Base-by-base conservation (phyloP, 2,329 filamentous ascomycete genomes). In the Plenodomus lindquistii region DNA sequence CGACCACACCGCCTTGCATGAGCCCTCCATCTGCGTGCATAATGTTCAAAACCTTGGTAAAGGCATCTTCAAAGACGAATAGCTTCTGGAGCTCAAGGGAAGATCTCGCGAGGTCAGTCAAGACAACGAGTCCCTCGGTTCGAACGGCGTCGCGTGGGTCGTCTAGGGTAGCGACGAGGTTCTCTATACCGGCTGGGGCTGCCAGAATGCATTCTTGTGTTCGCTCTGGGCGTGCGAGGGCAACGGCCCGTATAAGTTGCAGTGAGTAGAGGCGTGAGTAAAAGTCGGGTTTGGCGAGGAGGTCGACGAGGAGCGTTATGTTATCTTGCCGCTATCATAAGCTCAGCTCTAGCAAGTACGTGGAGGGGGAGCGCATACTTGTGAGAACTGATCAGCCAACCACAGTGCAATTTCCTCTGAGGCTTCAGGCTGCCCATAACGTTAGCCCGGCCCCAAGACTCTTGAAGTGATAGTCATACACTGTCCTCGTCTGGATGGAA, bases 341-440 rank as follows among this genome's bases (percentile, higher is more conserved):
- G 72, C 77, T 84, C 77, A 84, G 80, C 71, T 68, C 69, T 57
- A 50, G 62, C 55, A 54, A 54, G 38, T 47, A 31, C 41, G 48
- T 6, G 44, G n/a, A 24, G 22, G 31, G 11, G 21, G 42, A 38
- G 47, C 36, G 66, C 75, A 57, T 78, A 86, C 84, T 79, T 96
- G 92, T 27, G 94, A 97, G 71, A 99, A 99, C 73, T 97, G 93
- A 74, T 99, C 94, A 44, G 94, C 94, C 50, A 99, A 81, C 91
- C 94, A 99, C 21, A 97, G 79, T 16, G 88, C 88, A 62, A 99
- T 95, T 74, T 99, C 94, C 57, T 97, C 93, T 13, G 93, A 96
- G 44, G 93, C 91, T 80, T 97, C 93, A 24, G 91, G 79, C 90
- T 95, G 67, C 79, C 55, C 18, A 37, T 13, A n/a, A 42, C 22